Percentiles rank a stretch among this genome's conserved stretches.
Conservation (phyloP, 129 eudicot genomes). For the Deinandra increscens region DNA sequence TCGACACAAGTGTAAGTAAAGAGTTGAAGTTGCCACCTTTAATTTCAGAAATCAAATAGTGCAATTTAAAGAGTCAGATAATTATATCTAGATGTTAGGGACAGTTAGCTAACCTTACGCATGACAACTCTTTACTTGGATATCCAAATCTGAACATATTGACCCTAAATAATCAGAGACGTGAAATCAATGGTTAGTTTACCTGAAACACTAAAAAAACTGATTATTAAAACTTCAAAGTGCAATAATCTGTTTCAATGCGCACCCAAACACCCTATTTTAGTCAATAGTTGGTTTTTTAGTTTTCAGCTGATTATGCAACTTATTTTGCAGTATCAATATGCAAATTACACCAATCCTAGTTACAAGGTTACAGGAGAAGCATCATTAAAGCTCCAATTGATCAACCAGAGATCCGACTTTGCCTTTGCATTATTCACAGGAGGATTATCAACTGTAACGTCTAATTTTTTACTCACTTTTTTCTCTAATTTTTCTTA, state of each 20-base stretch:
- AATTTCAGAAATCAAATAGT: too few relatives aligned
- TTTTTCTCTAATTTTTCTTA: constrained; percentile 7
- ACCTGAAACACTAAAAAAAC: too few relatives aligned
- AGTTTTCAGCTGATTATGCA: constrained; percentile 6
- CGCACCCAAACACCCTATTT: neutral
- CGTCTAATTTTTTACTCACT: neutral
- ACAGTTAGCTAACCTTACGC: neutral
- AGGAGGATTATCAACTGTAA: constrained; percentile 78
- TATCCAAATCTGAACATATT: neutral
- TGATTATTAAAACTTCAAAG: neutral
- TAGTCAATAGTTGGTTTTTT: neutral
- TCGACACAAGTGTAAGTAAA: too few relatives aligned
- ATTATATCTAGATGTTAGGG: too few relatives aligned
- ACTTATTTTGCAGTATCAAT: constrained; percentile 67
- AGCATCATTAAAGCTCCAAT: constrained; percentile 70
- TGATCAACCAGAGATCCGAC: constrained; percentile 86
- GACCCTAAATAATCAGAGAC: neutral
- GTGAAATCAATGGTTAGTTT: too few relatives aligned
- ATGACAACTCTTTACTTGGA: neutral
- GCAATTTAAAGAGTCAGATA: too few relatives aligned
- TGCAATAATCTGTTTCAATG: neutral
- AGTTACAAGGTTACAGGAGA: constrained; percentile 62
- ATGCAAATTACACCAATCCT: constrained; percentile 72
- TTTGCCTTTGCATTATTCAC: constrained; percentile 79
- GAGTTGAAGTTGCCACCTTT: too few relatives aligned